Evolutionary conservation across 495 filamentous ascomycete genomes (phyloP), one percentile per base, ranked within the genome.

Genomic region (Xylaria flabelliformis): DNA sequence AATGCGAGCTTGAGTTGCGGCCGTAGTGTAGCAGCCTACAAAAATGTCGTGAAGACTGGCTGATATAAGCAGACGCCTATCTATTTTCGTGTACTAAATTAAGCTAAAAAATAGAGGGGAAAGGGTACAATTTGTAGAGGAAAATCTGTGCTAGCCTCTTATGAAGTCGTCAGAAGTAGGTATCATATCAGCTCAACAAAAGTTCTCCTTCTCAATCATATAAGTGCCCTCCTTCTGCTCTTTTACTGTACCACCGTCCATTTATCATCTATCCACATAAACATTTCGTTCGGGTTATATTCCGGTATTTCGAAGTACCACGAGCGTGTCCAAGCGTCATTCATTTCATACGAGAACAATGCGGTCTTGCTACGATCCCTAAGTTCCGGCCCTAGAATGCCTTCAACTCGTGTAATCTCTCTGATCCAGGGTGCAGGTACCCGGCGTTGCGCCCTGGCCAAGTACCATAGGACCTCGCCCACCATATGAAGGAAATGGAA

Each of bases 241-340:
- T 41, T 39, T 21, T 9, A 10, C 21, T 21, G 39, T 39, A 39
- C 34, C 9, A 10, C 3, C 4, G 10, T 19, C 58, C 58, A 61
- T 61, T 21, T 0, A 39, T 12, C 34, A 0, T 1, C 19, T 2
- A 1, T 0, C 61, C 61, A 64, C 36, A 32, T 9, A 34, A 13
- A 9, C 13, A 9, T 15, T 9, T 6, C 10, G 19, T 48, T 5
- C n/a, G 63, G 63, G 19, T 2, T 50, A 50, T 48, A 65, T n/a
- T 48, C 42, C 42, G 63, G 63, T 26, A 65, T 42, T 32, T 19
- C 9, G 17, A 67, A 67, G 56, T 55, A n/a, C 65, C 65, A 67
- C 32, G 8, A 24, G 8, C 19, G 21, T 3, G 58, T 9, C 58
- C 58, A 61, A 12, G 32, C 17, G 10, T 10, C 17, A 4, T 0